Base-by-base conservation (phyloP, 1,284 basidiomycete species). In the Trametes polyzona region DNA sequence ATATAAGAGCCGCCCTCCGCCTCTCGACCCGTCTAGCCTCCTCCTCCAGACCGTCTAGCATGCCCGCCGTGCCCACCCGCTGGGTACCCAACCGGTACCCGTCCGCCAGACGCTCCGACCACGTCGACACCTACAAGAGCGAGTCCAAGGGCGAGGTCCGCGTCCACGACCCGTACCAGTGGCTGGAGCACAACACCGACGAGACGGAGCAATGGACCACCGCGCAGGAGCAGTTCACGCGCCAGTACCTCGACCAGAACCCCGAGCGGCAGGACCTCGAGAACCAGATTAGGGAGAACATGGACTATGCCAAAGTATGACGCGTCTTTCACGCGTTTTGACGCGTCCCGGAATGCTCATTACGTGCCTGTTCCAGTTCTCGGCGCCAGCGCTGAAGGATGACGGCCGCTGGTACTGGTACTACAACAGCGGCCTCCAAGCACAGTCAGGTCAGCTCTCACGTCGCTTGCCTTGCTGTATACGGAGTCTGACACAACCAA, bases 371-470 rank as follows among this genome's bases (percentile, higher is more conserved):
- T 11, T 12, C 0, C 64, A 90, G 88, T 86, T 88, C 66, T 80
- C 79, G 39, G 73, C 83, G 0, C 91, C 90, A 0, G 70, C 72
- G 19, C 70, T 88, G 42, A 82, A 83, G 59, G 75, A 84, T 12
- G 88, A 92, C 65, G 81, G 78, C 7, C 81, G 80, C 46, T 93
- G 89, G 84, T 93, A 93, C 66, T 90, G 89, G 87, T 82, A 79
- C 58, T 82, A 87, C 66, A 91, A 92, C 71, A 83, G 81, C 51
- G 89, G 89, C 14, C 76, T 91, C 35, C 84, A 89, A 64, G 78
- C 83, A 14, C 87, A 90, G 68, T 75, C 78, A 39, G 80, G 85
- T 86, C 55, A 49, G 76, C 71, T 19, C 32, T 14, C 23, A 33
- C 42, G 19, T 19, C 33, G 19, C 8, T 1, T 35, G 6, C 23